Evolutionary conservation across 257 asterid genomes (phyloP), one percentile per base, ranked within the genome.

Genomic region (Eucommia ulmoides): DNA sequence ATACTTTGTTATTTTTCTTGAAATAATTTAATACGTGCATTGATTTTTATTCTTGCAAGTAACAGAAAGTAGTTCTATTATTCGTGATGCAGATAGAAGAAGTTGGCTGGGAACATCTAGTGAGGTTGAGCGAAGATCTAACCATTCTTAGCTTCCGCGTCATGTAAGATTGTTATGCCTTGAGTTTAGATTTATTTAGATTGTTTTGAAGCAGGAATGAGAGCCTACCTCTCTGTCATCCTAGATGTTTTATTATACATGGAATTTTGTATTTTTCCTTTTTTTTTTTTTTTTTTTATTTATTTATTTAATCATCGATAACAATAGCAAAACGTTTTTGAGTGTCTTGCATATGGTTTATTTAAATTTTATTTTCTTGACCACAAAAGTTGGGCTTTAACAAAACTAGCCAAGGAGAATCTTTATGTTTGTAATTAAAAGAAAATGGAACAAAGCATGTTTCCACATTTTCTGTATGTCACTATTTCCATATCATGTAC

Each of bases 91-190:
- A 85, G 95, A 72, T 82, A 48, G 93, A 85, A 66, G 91, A 85
- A 74, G 69, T 85, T 60, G 93, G 95, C 61, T 85, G 93, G 93
- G 88, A 73, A 61, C 74, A 67, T 64, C 72, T 85, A 22, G 68
- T 85, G 62, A 79, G 58, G 56, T 45, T 82, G 74, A 75, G 77
- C 19, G 81, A 79, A 19, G 83, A 82, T 72, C 65, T 82, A 19
- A 74, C 59, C 12, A 59, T 54, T 61, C 77, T 85, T 67, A 77
- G 71, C 68, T 79, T 85, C 41, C 83, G 74, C 16, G 16, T 79
- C 48, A 46, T 59, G 95, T 82, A 71, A 61, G 93, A 25, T 18
- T 51, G 14, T 51, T 45, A 26, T 47, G 20, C 46, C 33, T 47
- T 19, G 19, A 56, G 1, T 41, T 51, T n/a, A 25, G 9, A 23